Evolutionary conservation across 805 yeast genomes (phyloP), one percentile per base, ranked within the genome.

Genomic region (Candida cerambycidarum): DNA sequence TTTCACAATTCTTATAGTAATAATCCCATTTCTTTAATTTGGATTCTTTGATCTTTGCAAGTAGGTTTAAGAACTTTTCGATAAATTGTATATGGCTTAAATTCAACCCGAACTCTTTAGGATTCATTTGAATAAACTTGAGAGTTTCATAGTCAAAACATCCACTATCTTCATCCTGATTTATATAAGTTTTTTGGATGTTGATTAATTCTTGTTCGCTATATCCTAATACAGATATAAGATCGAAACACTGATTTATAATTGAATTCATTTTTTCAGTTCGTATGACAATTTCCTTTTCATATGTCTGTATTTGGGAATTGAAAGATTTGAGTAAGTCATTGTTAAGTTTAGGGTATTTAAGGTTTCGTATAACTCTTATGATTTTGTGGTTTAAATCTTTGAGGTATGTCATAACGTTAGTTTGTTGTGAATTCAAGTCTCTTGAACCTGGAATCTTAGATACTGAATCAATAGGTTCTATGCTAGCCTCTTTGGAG

Each of bases 1-100:
- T 53, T 11, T 60, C 53, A 52, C 87, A 82, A 13, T 73, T 67
- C 2, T 55, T 45, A 5, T 65, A 46, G 24, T 66, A 60, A 8
- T 62, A 46, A 7, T 68, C 63, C 50, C 55, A 61, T 50, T 67
- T 71, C 55, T 55, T 58, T 48, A 65, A 73, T 38, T 61, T 66
- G 36, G 61, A 54, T 14, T 54, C 58, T 46, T 61, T 71, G 12
- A 65, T 60, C 33, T 51, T 52, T 11, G 56, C 50, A 6, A 78
- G 50, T 4, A 69, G 47, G 11, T 62, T 58, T 6, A 57, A 42
- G 38, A 71, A 59, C 16, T 56, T 58, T 5, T 53, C 42, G 13
- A 72, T 51, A 41, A 65, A 69, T 6, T 51, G 47, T 8, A 71
- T 37, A 39, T 71, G 73, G 15, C 54, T 55, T 27, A 59, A 62